These are phyloP conservation scores for Zygotorulaspora danielsina DNA, from an alignment of 805 yeast genomes.

Conservation along the genomic window DNA sequence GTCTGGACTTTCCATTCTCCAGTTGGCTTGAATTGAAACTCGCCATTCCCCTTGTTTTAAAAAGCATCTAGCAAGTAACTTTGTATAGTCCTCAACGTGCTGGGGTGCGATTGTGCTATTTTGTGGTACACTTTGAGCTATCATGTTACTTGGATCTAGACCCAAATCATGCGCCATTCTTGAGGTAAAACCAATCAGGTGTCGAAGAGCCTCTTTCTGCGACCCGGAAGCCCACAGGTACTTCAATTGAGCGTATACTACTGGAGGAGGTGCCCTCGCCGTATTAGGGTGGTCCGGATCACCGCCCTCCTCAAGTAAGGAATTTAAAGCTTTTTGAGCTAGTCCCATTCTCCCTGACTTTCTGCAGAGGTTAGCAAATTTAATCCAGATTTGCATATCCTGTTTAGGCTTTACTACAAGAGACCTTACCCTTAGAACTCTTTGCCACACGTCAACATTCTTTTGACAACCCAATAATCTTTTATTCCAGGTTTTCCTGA, in stretches of 20 bases:
- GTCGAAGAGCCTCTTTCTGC: conserved; percentile 77
- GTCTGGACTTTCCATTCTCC: conserved; percentile 77
- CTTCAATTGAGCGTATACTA: conserved; percentile 93
- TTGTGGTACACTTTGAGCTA: conserved; percentile 79
- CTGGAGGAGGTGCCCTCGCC: conserved; percentile 91
- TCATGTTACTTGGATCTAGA: conserved; percentile 78
- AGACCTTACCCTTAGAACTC: conserved; percentile 89
- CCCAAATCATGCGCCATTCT: conserved; percentile 87
- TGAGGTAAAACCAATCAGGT: conserved; percentile 84
- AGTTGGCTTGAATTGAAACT: conserved; percentile 67
- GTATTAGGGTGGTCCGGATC: conserved; percentile 47
- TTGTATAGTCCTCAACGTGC: conserved; percentile 78
- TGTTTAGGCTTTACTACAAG: conserved; percentile 91
- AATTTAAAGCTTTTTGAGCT: conserved; percentile 86
- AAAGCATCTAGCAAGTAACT: conserved; percentile 85
- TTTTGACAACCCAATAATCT: conserved; percentile 90
- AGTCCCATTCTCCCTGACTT: conserved; percentile 88
- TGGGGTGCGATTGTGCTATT: conserved; percentile 44
- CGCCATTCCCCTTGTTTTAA: conserved; percentile 99
- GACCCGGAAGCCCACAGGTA: conserved; percentile 96
- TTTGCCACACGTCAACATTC: conserved; percentile 98
- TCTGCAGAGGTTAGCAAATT: conserved; percentile 92
- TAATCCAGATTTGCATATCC: conserved; percentile 97
- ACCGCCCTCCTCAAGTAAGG: conserved; percentile 70
- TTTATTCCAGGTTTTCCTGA: conserved; percentile 91